phyloP scores from a whole-genome alignment of 2,329 filamentous ascomycete species.

The Magnaporthales sp. region DNA sequence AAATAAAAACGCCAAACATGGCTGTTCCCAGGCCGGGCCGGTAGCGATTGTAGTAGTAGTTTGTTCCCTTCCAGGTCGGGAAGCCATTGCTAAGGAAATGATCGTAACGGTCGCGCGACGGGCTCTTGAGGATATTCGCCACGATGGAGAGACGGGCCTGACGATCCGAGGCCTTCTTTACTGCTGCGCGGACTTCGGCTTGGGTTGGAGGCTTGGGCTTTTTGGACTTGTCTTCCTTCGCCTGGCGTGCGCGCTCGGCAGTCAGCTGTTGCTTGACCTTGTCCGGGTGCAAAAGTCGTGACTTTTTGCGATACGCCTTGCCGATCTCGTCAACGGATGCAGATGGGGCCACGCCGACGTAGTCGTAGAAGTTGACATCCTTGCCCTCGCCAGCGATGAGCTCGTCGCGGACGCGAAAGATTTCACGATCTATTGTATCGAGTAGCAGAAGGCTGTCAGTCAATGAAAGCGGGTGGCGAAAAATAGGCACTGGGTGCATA shows the following conservation, averaged over 20 bases:
- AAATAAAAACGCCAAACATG: conserved; percentile 69
- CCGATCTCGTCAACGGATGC: conserved; percentile 83
- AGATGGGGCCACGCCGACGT: conserved; percentile 65
- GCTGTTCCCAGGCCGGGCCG: conserved; percentile 84
- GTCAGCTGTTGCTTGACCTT: conserved; percentile 84
- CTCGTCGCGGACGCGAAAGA: conserved; percentile 91
- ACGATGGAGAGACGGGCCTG: conserved; percentile 81
- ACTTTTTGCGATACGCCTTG: conserved; percentile 88
- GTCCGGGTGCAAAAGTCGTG: conserved; percentile 80
- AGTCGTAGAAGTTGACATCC: conserved; percentile 88
- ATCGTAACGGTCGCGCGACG: conserved; percentile 80
- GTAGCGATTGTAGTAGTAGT: conserved; percentile 96
- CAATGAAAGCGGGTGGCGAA: background rate
- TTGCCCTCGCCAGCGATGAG: conserved; percentile 65
- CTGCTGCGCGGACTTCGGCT: conserved; percentile 65
- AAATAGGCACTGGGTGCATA: background rate
- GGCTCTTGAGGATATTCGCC: conserved; percentile 74
- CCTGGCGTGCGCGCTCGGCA: conserved; percentile 52
- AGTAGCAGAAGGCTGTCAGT: conserved; percentile 6
- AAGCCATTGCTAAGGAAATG: conserved; percentile 91
- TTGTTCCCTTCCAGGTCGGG: conserved; percentile 91
- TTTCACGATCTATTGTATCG: conserved; percentile 65
- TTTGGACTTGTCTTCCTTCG: conserved; percentile 40
- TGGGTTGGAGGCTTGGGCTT: conserved; percentile 64
- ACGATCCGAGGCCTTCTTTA: conserved; percentile 74